Base-by-base conservation (phyloP, 352 stramenopile species). In the Phytopythium oedochilum region DNA sequence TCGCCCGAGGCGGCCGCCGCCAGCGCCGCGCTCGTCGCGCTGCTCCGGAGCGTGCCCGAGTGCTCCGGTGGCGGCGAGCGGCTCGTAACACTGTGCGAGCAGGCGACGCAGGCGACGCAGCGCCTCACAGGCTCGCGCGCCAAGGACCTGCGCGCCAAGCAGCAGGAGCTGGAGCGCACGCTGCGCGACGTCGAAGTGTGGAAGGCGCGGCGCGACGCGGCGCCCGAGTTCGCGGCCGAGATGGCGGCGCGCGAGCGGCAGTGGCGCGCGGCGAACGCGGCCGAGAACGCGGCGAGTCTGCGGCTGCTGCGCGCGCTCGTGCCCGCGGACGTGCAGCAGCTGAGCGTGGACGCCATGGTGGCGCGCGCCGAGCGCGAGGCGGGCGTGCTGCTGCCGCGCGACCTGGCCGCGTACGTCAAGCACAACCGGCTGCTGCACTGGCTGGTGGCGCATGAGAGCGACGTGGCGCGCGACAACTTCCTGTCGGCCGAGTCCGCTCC, bases 331-430 rank as follows among this genome's bases (percentile, higher is more conserved):
- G 81, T 92, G 14, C 64, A 81, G 23, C 66, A 81, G 39, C 58
- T 92, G 29, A 85, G 61, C 2, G 57, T 88, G 2, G 79, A 92
- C 11, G 15, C 31, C 3, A 59, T 90, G 2, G 70, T 89, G n/a
- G 70, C 71, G 26, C 60, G 62, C 34, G 76, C 79, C 10, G 55
- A 55, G 2, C 29, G 9, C 0, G 51, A 51, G 15, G 58, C 57
- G 26, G 40, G 77, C 4, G 70, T 83, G 20, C 66, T 92, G n/a
- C 87, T 74, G 64, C 87, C 83, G 18, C 83, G 85, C 54, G 83
- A 93, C 34, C 60, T 93, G 29, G 80, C 76, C 35, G 55, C 70
- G 7, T 93, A 93, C 63, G 60, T 93, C 59, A 93, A 93, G 62
- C 74, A 83, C 45, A 91, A 93, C 52, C 70, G 71, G 10, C 70